phyloP scores from a whole-genome alignment of 2,329 filamentous ascomycete genomes.

The Aaosphaeria arxii region DNA sequence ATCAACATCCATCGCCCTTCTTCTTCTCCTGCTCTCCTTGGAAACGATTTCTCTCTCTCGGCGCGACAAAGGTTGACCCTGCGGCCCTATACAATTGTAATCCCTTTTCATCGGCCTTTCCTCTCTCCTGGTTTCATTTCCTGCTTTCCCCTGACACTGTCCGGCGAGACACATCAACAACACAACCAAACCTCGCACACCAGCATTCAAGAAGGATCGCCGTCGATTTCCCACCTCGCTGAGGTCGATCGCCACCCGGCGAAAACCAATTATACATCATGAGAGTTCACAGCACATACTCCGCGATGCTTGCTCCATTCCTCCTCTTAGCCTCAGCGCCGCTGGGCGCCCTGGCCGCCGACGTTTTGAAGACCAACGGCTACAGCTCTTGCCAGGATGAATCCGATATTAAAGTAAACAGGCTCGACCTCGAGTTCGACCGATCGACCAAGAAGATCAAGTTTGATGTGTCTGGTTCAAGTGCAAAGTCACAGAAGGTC shows the following conservation, averaged over 20 bases:
- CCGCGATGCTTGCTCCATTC: slow-evolving; percentile 37
- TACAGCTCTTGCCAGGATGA: slow-evolving; percentile 69
- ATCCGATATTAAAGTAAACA: slow-evolving; percentile 65
- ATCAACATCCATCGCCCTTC: not conserved
- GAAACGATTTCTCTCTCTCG: slow-evolving; percentile 6
- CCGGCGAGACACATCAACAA: too few relatives aligned
- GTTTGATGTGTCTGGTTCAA: slow-evolving; percentile 82
- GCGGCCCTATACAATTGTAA: slow-evolving; percentile 26
- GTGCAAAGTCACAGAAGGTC: slow-evolving; percentile 72
- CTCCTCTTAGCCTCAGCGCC: slow-evolving; percentile 36
- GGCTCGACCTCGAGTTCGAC: slow-evolving; percentile 76
- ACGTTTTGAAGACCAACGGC: slow-evolving; percentile 76
- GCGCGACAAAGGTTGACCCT: slow-evolving; percentile 37
- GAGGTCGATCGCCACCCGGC: slow-evolving; percentile 25
- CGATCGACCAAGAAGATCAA: slow-evolving; percentile 67
- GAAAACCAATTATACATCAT: slow-evolving; percentile 20
- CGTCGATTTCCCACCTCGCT: too few relatives aligned
- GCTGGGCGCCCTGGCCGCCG: slow-evolving; percentile 57
- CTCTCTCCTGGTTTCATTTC: slow-evolving; percentile 5
- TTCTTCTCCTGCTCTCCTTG: slow-evolving; percentile 3
- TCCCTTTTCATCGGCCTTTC: slow-evolving; percentile 12
- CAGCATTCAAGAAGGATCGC: too few relatives aligned
- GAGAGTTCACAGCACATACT: slow-evolving; percentile 33
- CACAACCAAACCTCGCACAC: too few relatives aligned
- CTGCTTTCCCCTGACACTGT: not conserved